Evolutionary conservation across 169 alveolate genomes (phyloP), one percentile per base, ranked within the genome.

Genomic region (Plasmodium coatneyi): DNA sequence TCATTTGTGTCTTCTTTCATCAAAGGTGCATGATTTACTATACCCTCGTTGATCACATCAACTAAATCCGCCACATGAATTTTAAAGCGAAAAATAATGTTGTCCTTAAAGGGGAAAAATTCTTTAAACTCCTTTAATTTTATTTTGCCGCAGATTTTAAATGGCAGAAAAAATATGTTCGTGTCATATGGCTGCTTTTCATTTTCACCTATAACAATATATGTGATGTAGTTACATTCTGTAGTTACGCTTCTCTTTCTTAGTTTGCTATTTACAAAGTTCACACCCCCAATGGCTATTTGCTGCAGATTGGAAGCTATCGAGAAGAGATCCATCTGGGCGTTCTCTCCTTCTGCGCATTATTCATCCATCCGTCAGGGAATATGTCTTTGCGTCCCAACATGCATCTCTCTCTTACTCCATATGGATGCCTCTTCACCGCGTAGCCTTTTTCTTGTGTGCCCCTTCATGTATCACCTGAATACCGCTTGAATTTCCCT

Each of bases 231-330:
- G 22, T 90, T 90, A 32, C 70, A 80, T 34, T 80, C 80, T 34
- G 28, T 7, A n/a, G 12, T 56, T 71, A 28, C 72, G 19, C 25
- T 80, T 66, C 80, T 90, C 32, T 90, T 90, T 34, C 86, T 52
- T 46, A 90, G 76, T 71, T 90, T 90, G 60, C 36, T 90, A 54
- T 87, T 87, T 43, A 90, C 95, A 71, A 22, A 90, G 39, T 90
- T 80, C 10, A 90, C 95, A 4, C 95, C 92, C 5, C 92, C 95
- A 22, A 90, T 66, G 80, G 95, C 95, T 46, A 90, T 90, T 49
- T 90, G 95, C 71, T 90, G 95, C 66, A 90, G 54, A 81, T 90
- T 90, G n/a, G 95, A 80, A 43, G 95, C 95, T 46, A 90, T 46
- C n/a, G 95, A 90, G 82, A 90, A 90, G 28, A 90, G 52, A 84